Evolutionary conservation across 1,139 yeast genomes (phyloP).

Genomic region (Sugiyamaella japonica): DNA sequence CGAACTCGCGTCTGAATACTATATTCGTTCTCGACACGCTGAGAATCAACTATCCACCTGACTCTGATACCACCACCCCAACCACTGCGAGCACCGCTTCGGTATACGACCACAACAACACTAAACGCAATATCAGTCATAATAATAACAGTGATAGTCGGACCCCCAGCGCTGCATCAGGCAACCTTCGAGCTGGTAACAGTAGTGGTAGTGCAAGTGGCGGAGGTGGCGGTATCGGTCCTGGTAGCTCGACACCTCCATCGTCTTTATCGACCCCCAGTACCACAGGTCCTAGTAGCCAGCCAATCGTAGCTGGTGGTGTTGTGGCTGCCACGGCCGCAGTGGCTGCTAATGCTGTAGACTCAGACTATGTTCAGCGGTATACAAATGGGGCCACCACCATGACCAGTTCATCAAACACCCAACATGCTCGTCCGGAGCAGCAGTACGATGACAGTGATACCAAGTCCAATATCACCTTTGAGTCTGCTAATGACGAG

Average conservation of each 20-base stretch:
- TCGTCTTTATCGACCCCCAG: constrained; percentile 6
- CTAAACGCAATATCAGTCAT: not conserved
- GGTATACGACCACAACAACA: not conserved
- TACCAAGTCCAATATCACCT: constrained; percentile 23
- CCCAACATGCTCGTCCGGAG: not conserved
- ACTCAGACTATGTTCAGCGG: not conserved
- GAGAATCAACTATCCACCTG: constrained; percentile 38
- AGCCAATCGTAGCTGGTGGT: not conserved
- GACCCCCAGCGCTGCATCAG: constrained; percentile 12
- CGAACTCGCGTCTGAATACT: constrained; percentile 16
- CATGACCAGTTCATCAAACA: not conserved
- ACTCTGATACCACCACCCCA: not conserved
- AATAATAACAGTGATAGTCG: constrained; percentile 3
- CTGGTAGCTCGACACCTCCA: constrained; percentile 7
- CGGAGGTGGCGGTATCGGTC: too few species aligned
- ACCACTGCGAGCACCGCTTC: too few species aligned
- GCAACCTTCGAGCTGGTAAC: not conserved
- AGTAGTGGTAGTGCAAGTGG: not conserved
- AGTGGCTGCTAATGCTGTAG: not conserved
- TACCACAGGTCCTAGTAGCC: constrained; percentile 2
- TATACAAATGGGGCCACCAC: not conserved
- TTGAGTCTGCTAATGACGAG: constrained; percentile 26
- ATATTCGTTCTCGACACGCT: constrained; percentile 45
- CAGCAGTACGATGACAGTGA: constrained; percentile 19
- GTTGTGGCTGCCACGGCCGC: not conserved